A percentile compares a stretch with the other conserved stretches of the same genome.
Conservation (phyloP, 2,329 filamentous ascomycete species). For the Simplicillium sp. region DNA sequence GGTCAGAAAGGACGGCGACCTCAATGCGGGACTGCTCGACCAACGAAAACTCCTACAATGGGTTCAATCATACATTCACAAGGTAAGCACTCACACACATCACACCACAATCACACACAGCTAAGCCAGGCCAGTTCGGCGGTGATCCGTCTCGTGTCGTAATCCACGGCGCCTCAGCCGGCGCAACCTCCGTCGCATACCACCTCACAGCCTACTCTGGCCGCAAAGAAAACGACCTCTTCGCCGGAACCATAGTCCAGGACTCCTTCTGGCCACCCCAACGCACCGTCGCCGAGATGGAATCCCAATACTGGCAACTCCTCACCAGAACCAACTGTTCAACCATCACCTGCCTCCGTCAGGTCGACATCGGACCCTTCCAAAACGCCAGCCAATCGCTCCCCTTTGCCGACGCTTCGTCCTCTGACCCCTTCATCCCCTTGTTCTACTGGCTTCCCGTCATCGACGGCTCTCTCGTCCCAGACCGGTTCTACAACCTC, state of each 20-base stretch:
- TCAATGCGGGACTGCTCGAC: constrained; percentile 57
- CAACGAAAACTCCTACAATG: constrained; percentile 51
- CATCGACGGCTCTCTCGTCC: constrained; percentile 35
- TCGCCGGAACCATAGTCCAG: constrained; percentile 34
- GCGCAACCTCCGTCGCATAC: constrained; percentile 47
- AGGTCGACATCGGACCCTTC: constrained; percentile 20
- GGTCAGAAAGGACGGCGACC: constrained; percentile 41
- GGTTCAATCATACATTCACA: constrained; percentile 48
- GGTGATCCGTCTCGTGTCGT: constrained; percentile 50
- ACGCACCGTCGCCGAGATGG: constrained; percentile 30
- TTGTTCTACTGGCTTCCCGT: constrained; percentile 43
- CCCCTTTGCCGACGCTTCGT: constrained; percentile 18
- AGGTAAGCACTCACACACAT: constrained; percentile 17
- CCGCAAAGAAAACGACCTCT: constrained; percentile 30
- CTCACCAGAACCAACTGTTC: constrained; percentile 5
- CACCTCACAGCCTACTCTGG: constrained; percentile 39
- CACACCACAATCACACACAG: not conserved
- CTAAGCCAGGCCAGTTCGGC: constrained; percentile 31
- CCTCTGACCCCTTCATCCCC: constrained; percentile 18
- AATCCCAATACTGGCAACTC: constrained; percentile 30
- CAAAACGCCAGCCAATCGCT: constrained; percentile 26
- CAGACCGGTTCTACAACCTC: constrained; percentile 29
- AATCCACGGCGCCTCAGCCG: constrained; percentile 52
- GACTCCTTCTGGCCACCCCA: constrained; percentile 41
- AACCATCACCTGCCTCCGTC: constrained; percentile 31